phyloP scores from a whole-genome alignment of 371 early-diverging fungal species.

The Caulochytrium protostelioides region DNA sequence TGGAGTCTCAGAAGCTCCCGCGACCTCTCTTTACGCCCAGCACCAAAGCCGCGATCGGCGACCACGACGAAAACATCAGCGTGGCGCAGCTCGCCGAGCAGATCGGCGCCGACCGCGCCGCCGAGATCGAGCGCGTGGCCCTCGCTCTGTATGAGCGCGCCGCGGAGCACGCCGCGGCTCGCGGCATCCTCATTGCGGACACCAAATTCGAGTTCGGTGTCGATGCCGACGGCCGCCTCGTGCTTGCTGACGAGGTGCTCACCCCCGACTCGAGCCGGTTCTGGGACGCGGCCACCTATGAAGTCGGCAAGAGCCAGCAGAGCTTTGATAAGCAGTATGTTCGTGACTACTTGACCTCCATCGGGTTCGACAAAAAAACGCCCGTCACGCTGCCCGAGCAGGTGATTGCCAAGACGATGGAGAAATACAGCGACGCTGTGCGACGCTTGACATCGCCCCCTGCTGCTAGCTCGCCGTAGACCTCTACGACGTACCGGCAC shows the following conservation, averaged over 20 bases:
- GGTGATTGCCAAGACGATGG: constrained; percentile 59
- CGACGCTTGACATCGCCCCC: constrained; percentile 1
- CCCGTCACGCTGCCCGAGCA: constrained; percentile 61
- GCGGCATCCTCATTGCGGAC: constrained; percentile 92
- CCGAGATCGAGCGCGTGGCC: neutral
- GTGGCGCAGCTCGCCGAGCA: constrained; percentile 34
- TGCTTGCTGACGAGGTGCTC: constrained; percentile 83
- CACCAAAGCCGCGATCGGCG: constrained; percentile 93
- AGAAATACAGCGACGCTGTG: constrained; percentile 68
- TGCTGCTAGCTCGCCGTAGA: no score
- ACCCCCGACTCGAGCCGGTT: constrained; percentile 95
- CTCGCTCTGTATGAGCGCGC: constrained; percentile 17
- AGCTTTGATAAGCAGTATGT: constrained; percentile 48
- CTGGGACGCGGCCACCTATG: constrained; percentile 71
- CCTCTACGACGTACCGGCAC: no score
- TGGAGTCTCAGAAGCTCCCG: constrained; percentile 62
- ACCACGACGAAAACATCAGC: constrained; percentile 88
- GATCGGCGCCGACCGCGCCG: constrained; percentile 27
- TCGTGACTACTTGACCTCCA: constrained; percentile 73
- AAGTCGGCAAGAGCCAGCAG: constrained; percentile 59
- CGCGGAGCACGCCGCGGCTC: constrained; percentile 51
- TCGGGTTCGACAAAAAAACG: constrained; percentile 67
- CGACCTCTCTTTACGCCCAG: constrained; percentile 81
- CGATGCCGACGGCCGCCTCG: constrained; percentile 51
- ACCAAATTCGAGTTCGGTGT: constrained; percentile 97